Percentiles rank a stretch among this genome's conserved stretches.
Conservation (phyloP, 805 yeast genomes). For the Lachancea thermotolerans region DNA sequence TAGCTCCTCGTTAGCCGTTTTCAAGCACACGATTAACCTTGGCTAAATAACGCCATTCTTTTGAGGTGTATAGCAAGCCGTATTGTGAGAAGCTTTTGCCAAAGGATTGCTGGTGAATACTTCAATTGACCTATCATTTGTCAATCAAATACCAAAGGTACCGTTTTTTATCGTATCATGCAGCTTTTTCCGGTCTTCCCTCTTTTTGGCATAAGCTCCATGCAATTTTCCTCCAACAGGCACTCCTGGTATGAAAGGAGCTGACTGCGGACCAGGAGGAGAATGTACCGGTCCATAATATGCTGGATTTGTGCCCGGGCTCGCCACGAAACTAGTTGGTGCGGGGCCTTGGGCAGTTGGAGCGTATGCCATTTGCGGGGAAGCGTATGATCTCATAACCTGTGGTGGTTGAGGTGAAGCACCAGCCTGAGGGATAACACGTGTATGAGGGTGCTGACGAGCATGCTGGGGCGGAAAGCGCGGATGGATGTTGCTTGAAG, state of each 20-base stretch:
- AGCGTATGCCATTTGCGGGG: not conserved
- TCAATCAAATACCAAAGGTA: conserved; percentile 53
- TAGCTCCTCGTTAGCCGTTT: too few relatives aligned
- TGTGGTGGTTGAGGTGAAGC: not conserved
- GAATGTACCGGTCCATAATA: not conserved
- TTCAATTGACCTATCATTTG: not conserved
- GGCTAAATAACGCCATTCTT: not conserved
- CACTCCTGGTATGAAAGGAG: conserved; percentile 10
- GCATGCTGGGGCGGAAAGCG: not conserved
- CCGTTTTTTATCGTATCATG: conserved; percentile 61
- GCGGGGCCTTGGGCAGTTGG: too few relatives aligned
- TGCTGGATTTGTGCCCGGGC: too few relatives aligned
- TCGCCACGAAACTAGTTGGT: too few relatives aligned
- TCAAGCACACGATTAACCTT: too few relatives aligned
- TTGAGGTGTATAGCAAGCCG: not conserved
- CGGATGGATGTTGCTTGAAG: not conserved
- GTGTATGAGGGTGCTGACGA: not conserved
- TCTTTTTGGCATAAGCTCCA: conserved; percentile 33
- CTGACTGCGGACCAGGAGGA: conserved; percentile 1
- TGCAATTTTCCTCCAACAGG: conserved; percentile 33
- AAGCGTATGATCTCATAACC: not conserved
- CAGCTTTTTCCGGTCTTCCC: conserved; percentile 47
- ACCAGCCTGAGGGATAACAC: not conserved
- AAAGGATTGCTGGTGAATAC: too few relatives aligned
- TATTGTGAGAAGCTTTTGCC: not conserved